Percentiles rank a stretch among this genome's conserved stretches.
phyloP scores from a whole-genome alignment of 257 asterid species.

The Capsicum chinense region DNA sequence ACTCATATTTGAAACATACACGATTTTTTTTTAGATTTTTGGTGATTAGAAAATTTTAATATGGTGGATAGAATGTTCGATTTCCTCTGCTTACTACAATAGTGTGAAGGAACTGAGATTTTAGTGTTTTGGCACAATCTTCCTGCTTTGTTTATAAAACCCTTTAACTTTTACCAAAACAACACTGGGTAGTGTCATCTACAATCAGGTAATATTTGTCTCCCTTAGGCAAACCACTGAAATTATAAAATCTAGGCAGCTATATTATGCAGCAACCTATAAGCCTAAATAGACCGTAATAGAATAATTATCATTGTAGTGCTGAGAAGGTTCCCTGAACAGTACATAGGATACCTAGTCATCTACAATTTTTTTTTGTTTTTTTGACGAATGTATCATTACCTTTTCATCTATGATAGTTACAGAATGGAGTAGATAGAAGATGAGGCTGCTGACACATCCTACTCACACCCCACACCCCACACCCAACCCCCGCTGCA shows the following conservation, averaged over 20 bases:
- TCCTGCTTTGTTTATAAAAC: neutral
- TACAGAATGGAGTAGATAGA: neutral
- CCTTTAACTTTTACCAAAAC: neutral
- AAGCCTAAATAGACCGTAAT: neutral
- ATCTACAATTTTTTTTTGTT: neutral
- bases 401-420: constrained; percentile 8
- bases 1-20: too few relatives aligned
- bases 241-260: neutral
- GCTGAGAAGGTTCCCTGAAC: neutral
- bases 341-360: neutral
- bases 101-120: neutral
- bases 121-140: neutral
- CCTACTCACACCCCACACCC: neutral
- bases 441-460: neutral
- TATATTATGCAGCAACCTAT: neutral
- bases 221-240: neutral
- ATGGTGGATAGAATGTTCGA: too few relatives aligned
- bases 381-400: neutral
- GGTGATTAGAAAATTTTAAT: too few relatives aligned
- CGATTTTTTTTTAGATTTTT: too few relatives aligned
- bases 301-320: neutral
- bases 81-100: neutral
- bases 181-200: neutral
- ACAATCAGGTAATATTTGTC: neutral
- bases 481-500: neutral